Percentiles rank a stretch among this genome's conserved stretches.
Evolutionary conservation across 257 asterid species (phyloP).

Genomic region (Lithospermum erythrorhizon): DNA sequence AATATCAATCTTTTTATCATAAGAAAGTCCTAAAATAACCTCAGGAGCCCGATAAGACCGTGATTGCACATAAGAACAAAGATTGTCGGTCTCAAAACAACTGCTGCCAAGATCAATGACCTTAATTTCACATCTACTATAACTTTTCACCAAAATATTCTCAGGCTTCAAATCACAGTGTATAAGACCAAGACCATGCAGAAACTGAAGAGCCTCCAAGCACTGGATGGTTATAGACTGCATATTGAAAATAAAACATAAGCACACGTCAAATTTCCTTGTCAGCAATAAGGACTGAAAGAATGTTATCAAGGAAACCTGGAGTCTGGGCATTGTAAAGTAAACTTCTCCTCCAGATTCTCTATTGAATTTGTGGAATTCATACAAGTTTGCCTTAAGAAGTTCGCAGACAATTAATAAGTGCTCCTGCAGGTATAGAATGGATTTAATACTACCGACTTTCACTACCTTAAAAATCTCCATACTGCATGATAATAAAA

Average conservation of each 20-base stretch:
- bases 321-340: slow-evolving; percentile 75
- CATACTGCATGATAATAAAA: neutral
- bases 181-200: slow-evolving; percentile 66
- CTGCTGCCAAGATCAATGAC: slow-evolving; percentile 80
- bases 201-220: slow-evolving; percentile 63
- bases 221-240: slow-evolving; percentile 72
- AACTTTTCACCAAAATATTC: slow-evolving; percentile 73
- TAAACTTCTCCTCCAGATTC: slow-evolving; percentile 84
- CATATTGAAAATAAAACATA: slow-evolving; percentile 10
- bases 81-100: slow-evolving; percentile 73
- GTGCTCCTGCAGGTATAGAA: slow-evolving; percentile 45
- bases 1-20: slow-evolving; percentile 58
- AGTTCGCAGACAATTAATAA: slow-evolving; percentile 66
- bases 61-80: slow-evolving; percentile 70
- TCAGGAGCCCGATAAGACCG: slow-evolving; percentile 78
- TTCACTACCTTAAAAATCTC: neutral
- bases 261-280: neutral
- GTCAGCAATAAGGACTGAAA: neutral
- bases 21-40: slow-evolving; percentile 64
- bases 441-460: neutral
- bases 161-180: slow-evolving; percentile 82
- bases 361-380: slow-evolving; percentile 65
- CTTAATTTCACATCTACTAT: slow-evolving; percentile 79
- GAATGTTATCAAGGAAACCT: slow-evolving; percentile 25
- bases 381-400: slow-evolving; percentile 68